phyloP scores from a whole-genome alignment of 345 rosid species.

The Raphanus raphanistrum region DNA sequence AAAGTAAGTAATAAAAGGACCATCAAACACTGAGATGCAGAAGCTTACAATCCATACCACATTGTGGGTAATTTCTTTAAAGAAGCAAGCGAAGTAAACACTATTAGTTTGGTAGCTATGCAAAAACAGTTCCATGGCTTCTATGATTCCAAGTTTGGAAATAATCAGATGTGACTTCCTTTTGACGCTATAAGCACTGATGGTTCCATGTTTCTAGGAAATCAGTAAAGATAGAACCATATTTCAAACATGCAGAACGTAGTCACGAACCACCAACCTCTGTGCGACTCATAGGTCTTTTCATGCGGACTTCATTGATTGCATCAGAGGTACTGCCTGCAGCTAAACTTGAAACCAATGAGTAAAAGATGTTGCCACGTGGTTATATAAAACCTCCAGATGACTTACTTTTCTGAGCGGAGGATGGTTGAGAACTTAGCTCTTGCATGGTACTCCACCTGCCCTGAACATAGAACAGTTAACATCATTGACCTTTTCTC shows the following conservation, averaged over 20 bases:
- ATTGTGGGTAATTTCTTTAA: too few species aligned
- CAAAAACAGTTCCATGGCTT: conserved; percentile 3
- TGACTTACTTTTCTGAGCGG: conserved; percentile 40
- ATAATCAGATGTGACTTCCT: not conserved
- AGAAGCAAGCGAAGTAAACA: conserved; percentile 10
- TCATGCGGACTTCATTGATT: conserved; percentile 63
- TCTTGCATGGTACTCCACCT: conserved; percentile 60
- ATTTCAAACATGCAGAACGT: not conserved
- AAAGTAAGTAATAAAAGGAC: conserved; percentile 11
- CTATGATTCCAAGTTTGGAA: not conserved
- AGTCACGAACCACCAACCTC: conserved; percentile 58
- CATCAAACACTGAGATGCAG: conserved; percentile 10
- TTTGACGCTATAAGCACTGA: not conserved
- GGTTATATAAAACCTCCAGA: not conserved
- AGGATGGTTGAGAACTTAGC: conserved; percentile 47
- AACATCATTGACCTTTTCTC: conserved; percentile 28
- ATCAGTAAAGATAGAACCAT: not conserved
- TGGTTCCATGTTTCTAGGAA: not conserved
- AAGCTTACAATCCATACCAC: not conserved
- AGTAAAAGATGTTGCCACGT: not conserved
- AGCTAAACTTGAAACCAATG: conserved; percentile 41
- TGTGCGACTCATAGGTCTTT: conserved; percentile 81
- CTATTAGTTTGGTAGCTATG: conserved; percentile 2
- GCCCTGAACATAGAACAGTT: conserved; percentile 56
- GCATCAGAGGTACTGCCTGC: conserved; percentile 56